phyloP scores from a whole-genome alignment of 1,284 basidiomycete species.

The Sporisorium reilianum region DNA sequence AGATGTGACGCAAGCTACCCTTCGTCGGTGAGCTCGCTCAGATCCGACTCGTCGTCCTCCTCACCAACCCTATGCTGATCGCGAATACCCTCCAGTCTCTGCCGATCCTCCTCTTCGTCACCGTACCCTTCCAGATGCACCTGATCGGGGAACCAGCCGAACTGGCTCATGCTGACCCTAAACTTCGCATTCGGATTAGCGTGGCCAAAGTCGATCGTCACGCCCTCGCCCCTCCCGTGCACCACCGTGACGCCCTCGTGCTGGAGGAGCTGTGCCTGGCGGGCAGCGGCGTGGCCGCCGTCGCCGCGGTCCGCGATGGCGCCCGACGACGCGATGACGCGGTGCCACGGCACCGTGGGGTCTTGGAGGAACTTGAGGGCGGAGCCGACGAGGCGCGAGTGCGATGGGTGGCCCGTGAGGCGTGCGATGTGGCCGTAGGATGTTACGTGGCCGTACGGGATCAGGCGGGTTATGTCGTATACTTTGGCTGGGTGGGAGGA shows the following conservation, averaged over 20 bases:
- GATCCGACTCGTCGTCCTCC: slow-evolving; percentile 20
- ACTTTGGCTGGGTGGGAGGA: slow-evolving; percentile 49
- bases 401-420: slow-evolving; percentile 57
- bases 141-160: slow-evolving; percentile 53
- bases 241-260: slow-evolving; percentile 56
- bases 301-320: slow-evolving; percentile 66
- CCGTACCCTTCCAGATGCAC: slow-evolving; percentile 44
- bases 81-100: slow-evolving; percentile 9
- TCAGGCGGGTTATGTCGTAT: slow-evolving; percentile 60
- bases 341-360: slow-evolving; percentile 60
- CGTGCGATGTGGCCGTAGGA: slow-evolving; percentile 66
- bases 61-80: neutral
- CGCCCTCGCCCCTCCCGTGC: slow-evolving; percentile 39
- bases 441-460: slow-evolving; percentile 62
- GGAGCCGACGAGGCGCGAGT: slow-evolving; percentile 63
- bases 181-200: slow-evolving; percentile 46
- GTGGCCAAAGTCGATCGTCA: slow-evolving; percentile 44
- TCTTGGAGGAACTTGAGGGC: slow-evolving; percentile 63
- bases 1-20: neutral
- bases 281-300: slow-evolving; percentile 56
- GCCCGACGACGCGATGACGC: slow-evolving; percentile 62
- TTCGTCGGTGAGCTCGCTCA: slow-evolving; percentile 29
- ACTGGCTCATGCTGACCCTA: slow-evolving; percentile 34
- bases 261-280: slow-evolving; percentile 57
- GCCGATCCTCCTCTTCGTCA: neutral